These are phyloP conservation scores for Lachnellula willkommii DNA, from an alignment of 2,329 filamentous ascomycete species.

Conservation along the genomic window DNA sequence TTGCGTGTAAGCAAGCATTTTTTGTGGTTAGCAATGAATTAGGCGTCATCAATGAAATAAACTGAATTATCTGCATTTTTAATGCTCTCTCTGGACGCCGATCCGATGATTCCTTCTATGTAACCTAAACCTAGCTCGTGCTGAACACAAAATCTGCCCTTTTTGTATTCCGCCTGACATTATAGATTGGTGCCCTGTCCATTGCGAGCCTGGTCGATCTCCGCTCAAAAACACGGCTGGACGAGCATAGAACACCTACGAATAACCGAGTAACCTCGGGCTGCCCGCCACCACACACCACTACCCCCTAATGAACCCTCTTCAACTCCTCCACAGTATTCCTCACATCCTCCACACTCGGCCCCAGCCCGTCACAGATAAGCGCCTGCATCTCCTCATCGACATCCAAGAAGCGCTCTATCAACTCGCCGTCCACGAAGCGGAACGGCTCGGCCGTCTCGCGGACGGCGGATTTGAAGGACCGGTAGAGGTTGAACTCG, in stretches of 20 bases:
- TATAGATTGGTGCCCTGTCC: too few species aligned
- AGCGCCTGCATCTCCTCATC: conserved; percentile 51
- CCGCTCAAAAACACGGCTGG: too few species aligned
- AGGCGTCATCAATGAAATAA: neutral
- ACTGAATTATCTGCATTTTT: neutral
- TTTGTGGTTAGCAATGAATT: neutral
- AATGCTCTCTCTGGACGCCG: neutral
- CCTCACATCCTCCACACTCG: conserved; percentile 57
- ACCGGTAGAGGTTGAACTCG: conserved; percentile 73
- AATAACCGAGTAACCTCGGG: too few species aligned
- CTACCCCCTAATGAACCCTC: conserved; percentile 47
- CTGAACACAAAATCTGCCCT: too few species aligned
- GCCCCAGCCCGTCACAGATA: conserved; percentile 52
- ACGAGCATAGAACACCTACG: too few species aligned
- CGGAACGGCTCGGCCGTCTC: conserved; percentile 71
- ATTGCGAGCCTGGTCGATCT: too few species aligned
- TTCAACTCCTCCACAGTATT: conserved; percentile 58
- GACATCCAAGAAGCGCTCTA: conserved; percentile 78
- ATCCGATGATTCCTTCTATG: neutral
- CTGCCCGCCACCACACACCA: neutral
- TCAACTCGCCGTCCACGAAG: conserved; percentile 87
- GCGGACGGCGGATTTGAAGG: conserved; percentile 67
- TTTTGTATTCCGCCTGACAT: too few species aligned
- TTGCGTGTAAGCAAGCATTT: neutral
- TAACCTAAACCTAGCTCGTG: too few species aligned